phyloP scores from a whole-genome alignment of 2,329 filamentous ascomycete genomes.

The Fusarium sp. region DNA sequence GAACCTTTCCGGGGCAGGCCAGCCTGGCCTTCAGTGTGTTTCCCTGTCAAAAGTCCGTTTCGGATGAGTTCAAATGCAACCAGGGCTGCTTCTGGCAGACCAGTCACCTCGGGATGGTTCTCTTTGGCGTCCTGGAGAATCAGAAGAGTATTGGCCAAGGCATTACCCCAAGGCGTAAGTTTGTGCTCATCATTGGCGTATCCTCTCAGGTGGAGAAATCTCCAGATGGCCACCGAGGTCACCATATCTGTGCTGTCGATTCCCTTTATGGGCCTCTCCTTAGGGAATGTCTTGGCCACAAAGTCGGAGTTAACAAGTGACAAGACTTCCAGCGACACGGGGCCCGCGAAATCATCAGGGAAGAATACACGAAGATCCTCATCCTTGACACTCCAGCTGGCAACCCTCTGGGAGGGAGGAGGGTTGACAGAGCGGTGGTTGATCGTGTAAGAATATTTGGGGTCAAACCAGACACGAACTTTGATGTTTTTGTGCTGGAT shows the following conservation, averaged over 20 bases:
- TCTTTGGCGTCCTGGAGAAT: conserved; percentile 66
- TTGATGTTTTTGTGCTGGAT: conserved; percentile 83
- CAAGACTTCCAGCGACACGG: conserved; percentile 68
- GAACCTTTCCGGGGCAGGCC: conserved; percentile 65
- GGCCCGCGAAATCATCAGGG: conserved; percentile 53
- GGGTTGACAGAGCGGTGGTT: conserved; percentile 65
- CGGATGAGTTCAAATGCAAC: conserved; percentile 87
- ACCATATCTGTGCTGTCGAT: conserved; percentile 74
- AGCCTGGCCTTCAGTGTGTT: conserved; percentile 66
- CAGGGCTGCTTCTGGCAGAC: conserved; percentile 80
- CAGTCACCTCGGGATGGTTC: conserved; percentile 55
- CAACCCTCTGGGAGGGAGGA: conserved; percentile 59
- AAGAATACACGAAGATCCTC: conserved; percentile 61
- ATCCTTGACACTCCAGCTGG: conserved; percentile 79
- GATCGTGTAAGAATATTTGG: conserved; percentile 73
- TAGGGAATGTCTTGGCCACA: conserved; percentile 72
- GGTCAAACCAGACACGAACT: conserved; percentile 86
- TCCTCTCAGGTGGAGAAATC: conserved; percentile 87
- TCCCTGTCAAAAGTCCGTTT: conserved; percentile 79
- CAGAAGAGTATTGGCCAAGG: conserved; percentile 76
- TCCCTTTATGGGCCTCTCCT: conserved; percentile 67
- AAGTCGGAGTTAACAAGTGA: conserved; percentile 77
- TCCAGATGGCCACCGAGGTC: conserved; percentile 80
- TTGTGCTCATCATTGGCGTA: conserved; percentile 84
- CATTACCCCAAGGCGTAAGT: conserved; percentile 85